These are phyloP conservation scores for Saccharomycopsis sp. DNA, from an alignment of 805 yeast species.

Conservation along the genomic window DNA sequence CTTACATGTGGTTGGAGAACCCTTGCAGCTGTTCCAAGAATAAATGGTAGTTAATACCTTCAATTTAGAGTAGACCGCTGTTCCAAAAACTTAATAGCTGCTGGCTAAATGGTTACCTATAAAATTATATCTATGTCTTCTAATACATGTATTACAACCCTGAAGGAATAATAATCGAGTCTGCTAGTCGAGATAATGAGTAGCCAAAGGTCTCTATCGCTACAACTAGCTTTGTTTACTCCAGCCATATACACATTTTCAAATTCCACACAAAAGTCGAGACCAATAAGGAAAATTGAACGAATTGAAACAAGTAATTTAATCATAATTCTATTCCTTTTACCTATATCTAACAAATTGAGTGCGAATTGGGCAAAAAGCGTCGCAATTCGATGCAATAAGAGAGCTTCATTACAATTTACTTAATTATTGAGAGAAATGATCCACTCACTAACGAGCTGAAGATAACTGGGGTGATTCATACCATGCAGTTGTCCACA, in stretches of 20 bases:
- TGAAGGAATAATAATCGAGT: too few species aligned
- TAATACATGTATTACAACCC: too few species aligned
- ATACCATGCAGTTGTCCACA: not conserved
- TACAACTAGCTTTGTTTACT: too few species aligned
- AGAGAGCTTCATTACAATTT: not conserved
- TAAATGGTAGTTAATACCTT: not conserved
- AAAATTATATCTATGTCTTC: too few species aligned
- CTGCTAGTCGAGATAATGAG: too few species aligned
- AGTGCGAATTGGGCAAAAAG: not conserved
- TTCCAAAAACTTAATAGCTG: not conserved
- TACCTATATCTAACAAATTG: not conserved
- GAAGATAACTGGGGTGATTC: not conserved
- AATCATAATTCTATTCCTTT: not conserved
- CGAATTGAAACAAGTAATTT: not conserved
- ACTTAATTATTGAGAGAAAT: not conserved
- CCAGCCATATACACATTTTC: not conserved
- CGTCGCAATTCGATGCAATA: not conserved
- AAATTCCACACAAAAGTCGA: not conserved
- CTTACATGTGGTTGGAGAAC: not conserved
- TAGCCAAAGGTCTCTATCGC: too few species aligned
- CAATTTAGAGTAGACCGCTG: not conserved
- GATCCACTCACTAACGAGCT: not conserved
- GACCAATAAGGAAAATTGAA: not conserved
- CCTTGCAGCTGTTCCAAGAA: not conserved
- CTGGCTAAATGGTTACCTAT: too few species aligned